phyloP scores from a whole-genome alignment of 495 filamentous ascomycete genomes.

The Astrocystis sublimbata region DNA sequence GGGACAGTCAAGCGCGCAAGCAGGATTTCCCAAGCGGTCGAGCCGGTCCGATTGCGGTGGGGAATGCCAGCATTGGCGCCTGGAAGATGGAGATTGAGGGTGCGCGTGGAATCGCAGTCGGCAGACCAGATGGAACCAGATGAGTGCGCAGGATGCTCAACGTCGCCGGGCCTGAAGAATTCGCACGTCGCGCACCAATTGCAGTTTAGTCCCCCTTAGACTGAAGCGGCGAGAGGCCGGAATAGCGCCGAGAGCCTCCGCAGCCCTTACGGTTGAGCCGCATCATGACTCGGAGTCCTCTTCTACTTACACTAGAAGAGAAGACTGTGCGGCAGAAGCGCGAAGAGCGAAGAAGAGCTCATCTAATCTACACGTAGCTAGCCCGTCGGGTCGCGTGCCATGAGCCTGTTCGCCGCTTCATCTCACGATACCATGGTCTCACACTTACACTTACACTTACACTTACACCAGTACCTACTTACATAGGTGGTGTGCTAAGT shows the following conservation, averaged over 20 bases:
- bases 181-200: slow-evolving; percentile 11
- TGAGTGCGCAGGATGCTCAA: background rate
- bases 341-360: no score
- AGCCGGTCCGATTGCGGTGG: slow-evolving; percentile 23
- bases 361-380: background rate
- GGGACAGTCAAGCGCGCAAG: background rate
- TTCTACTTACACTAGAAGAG: no score
- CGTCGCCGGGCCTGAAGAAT: slow-evolving; percentile 1
- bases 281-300: slow-evolving; percentile 12
- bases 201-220: slow-evolving; percentile 1
- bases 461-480: no score
- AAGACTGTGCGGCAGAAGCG: no score
- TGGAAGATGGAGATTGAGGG: background rate
- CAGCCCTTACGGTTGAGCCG: slow-evolving; percentile 16
- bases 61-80: background rate
- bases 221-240: slow-evolving; percentile 11
- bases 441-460: no score
- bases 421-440: no score
- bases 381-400: no score
- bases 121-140: background rate
- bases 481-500: no score
- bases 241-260: slow-evolving; percentile 18
- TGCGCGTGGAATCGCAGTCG: background rate
- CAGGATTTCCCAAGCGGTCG: background rate
- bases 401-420: no score